Percentiles rank a stretch among this genome's conserved stretches.
phyloP scores from a whole-genome alignment of 192 early-diverging fungal genomes.

The Coemansia sp. region DNA sequence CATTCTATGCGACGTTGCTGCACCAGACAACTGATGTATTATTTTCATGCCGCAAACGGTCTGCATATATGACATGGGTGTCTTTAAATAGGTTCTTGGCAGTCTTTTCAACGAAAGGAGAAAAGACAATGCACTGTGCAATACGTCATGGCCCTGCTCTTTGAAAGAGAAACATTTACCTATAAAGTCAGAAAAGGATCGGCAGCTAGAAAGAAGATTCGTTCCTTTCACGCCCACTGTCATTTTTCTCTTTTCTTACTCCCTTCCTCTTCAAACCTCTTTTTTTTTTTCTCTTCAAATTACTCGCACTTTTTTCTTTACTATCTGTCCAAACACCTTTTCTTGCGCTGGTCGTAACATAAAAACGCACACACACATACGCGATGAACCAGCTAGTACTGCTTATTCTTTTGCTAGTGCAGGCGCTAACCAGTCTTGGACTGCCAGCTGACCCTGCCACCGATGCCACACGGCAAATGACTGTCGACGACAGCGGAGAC shows the following conservation, averaged over 20 bases:
- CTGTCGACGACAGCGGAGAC: not conserved
- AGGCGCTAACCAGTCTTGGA: not conserved
- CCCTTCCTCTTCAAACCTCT: not conserved
- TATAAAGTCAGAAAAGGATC: no score
- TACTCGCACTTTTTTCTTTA: constrained; percentile 5
- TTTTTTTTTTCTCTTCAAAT: constrained; percentile 3
- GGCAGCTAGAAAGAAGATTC: no score
- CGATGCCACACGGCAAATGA: not conserved
- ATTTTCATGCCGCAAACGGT: no score
- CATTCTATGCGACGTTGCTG: no score
- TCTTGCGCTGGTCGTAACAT: not conserved
- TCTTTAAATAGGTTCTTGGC: no score
- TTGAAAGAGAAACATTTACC: no score
- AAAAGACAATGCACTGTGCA: no score
- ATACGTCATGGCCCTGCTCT: no score
- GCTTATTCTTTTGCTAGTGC: not conserved
- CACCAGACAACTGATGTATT: no score
- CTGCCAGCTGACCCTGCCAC: not conserved
- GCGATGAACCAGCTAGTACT: not conserved
- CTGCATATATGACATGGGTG: no score
- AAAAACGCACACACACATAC: not conserved
- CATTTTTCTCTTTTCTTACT: constrained; percentile 8
- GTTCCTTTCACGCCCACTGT: no score
- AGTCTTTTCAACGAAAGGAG: no score
- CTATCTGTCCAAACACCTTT: not conserved